Conservation (phyloP, 805 yeast species). For the Candida coquimbonensis region DNA sequence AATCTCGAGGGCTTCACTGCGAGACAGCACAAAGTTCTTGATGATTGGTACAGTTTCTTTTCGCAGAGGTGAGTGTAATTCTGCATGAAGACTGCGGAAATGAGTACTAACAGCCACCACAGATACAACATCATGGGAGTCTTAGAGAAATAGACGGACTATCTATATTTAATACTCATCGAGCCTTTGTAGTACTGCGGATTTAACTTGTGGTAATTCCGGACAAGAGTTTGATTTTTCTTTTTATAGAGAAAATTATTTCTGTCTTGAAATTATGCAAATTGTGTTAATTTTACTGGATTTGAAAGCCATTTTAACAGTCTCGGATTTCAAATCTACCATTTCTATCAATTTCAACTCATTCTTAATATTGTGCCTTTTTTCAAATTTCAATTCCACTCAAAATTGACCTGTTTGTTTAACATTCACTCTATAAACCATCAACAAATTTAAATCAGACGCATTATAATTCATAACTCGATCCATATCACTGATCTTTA, state of each 20-base stretch:
- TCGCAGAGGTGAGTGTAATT: constrained; percentile 28
- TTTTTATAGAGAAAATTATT: too few species aligned
- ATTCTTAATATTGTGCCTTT: too few species aligned
- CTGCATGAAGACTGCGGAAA: neutral
- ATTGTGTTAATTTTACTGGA: too few species aligned
- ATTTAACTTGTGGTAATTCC: neutral
- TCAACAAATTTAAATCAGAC: too few species aligned
- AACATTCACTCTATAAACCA: too few species aligned
- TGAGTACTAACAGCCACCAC: neutral
- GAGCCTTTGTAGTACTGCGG: neutral
- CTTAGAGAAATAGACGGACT: neutral
- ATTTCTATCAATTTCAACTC: too few species aligned
- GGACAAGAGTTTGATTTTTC: neutral
- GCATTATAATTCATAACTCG: too few species aligned
- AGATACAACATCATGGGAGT: constrained; percentile 10
- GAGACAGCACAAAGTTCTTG: constrained; percentile 52
- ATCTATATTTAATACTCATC: neutral
- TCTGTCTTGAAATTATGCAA: too few species aligned
- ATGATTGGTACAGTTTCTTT: constrained; percentile 70
- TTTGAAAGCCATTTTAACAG: too few species aligned
- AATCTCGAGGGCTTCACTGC: constrained; percentile 46
- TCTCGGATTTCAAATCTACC: too few species aligned
- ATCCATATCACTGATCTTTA: neutral
- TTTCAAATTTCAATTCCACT: too few species aligned
- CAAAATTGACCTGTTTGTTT: too few species aligned